Conservation (phyloP, 208 protist genomes). For the Kentomonas sorsogonicus region DNA sequence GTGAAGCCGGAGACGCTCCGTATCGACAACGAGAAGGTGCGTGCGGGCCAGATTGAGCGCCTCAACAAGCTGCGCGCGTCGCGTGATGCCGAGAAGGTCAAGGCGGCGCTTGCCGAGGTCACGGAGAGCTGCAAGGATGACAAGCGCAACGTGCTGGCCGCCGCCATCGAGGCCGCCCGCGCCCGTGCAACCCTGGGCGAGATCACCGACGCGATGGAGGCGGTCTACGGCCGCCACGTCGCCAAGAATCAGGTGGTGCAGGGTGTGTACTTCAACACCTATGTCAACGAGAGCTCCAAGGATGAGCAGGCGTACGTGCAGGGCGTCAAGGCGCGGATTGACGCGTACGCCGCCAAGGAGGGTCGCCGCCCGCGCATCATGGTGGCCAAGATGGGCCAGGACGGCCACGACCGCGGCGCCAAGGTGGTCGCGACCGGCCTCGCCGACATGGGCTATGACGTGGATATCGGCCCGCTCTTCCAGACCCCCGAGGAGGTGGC, state of each 20-base stretch:
- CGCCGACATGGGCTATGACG: constrained; percentile 95
- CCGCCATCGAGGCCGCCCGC: constrained; percentile 84
- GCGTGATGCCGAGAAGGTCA: constrained; percentile 45
- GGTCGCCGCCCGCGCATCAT: constrained; percentile 93
- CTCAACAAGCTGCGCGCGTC: constrained; percentile 49
- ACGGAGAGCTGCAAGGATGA: constrained; percentile 60
- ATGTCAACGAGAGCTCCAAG: constrained; percentile 27
- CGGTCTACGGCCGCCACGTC: constrained; percentile 70
- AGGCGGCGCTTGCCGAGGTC: constrained; percentile 59
- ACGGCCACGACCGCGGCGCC: constrained; percentile 94
- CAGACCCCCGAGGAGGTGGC: constrained; percentile 83
- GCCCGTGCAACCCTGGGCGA: constrained; percentile 91
- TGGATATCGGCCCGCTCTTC: constrained; percentile 93
- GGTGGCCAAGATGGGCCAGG: constrained; percentile 96
- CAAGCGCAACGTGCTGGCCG: constrained; percentile 82
- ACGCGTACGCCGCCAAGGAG: constrained; percentile 65
- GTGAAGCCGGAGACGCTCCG: constrained; percentile 64
- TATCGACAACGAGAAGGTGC: constrained; percentile 92
- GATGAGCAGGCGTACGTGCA: constrained; percentile 33
- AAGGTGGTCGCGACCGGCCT: constrained; percentile 95
- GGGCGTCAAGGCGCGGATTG: constrained; percentile 40
- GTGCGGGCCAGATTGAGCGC: constrained; percentile 56
- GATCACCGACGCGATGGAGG: constrained; percentile 89
- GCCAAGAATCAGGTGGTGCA: constrained; percentile 59
- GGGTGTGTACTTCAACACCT: constrained; percentile 81